Evolutionary conservation across 768 basidiomycete species (phyloP), one percentile per base, ranked within the genome.

Genomic region (Mycena latifolia): DNA sequence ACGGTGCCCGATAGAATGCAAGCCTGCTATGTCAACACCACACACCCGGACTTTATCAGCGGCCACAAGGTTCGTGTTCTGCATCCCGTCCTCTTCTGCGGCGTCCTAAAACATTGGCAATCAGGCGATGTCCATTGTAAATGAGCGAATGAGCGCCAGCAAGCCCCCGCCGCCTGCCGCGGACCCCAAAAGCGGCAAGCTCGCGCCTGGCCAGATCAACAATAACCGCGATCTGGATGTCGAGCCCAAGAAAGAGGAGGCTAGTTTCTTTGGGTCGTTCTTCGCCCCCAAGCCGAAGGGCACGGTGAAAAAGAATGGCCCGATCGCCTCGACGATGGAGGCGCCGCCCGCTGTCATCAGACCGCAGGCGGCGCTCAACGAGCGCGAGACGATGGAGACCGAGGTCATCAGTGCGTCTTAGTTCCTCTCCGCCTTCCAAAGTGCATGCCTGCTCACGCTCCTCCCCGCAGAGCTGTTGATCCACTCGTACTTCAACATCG

Each of bases 11-110:
- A 43, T 63, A 95, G 93, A 37, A 98, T 98, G 96, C 97, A 99
- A 82, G 95, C 96, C 39, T 97, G 95, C 77, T 99, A 99, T 76
- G 92, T 99, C 73, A 99, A 99, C 81, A 99, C 98, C 17, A 99
- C 97, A 1, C 98, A 99, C 76, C 98, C 98, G 1, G 98, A 99
- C 80, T 99, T 99, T 82, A 88, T 99, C 75, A 93, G 90, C 67
- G 98, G 98, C 25, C 97, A 99, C 81, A 96, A 92, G 81, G 92
- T 85, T 59, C 41, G 74, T 73, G 20, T 25, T 59, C 43, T 29
- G 25, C 62, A 61, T 28, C 50, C 25, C 22, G 39, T n/a, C n/a
- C 22, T 8, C 33, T 14, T 28, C 47, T 51, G 20, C 24, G 18
- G 10, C 22, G 5, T 45, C 11, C 39, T 41, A 35, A 41, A 51